Percentiles rank a stretch among this genome's conserved stretches.
These are phyloP conservation scores for Penicillium maclennaniae DNA, from an alignment of 495 filamentous ascomycete species.

Conservation along the genomic window DNA sequence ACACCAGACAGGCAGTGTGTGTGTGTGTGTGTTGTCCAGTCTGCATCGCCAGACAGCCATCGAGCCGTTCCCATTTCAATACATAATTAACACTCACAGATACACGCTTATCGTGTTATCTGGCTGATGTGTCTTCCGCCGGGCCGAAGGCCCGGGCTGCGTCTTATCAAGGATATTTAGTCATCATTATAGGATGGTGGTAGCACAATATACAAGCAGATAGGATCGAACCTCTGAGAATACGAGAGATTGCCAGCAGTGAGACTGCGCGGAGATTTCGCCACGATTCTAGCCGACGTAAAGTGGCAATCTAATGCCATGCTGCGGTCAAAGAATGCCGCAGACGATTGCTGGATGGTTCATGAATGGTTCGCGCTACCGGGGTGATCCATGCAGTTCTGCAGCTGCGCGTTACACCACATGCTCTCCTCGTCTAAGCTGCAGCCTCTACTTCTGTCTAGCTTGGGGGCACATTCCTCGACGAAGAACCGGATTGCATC, in stretches of 20 bases:
- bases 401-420: slow-evolving; percentile 14
- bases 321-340: background rate
- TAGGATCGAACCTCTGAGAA: background rate
- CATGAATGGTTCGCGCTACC: slow-evolving; percentile 12
- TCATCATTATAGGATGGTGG: no score
- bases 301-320: slow-evolving; percentile 5
- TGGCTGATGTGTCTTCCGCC: no score
- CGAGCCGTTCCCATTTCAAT: no score
- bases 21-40: no score
- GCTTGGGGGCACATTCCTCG: background rate
- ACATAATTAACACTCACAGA: no score
- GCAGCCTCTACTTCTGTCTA: slow-evolving; percentile 9
- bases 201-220: no score
- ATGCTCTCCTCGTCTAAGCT: slow-evolving; percentile 17
- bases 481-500: background rate
- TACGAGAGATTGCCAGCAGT: slow-evolving; percentile 1
- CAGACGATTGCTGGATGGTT: background rate
- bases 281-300: background rate
- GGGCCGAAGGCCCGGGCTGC: no score
- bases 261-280: background rate
- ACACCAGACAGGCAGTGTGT: no score
- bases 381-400: slow-evolving; percentile 3
- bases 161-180: no score
- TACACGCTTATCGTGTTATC: no score
- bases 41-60: no score